These are phyloP conservation scores for Phytophthora sojae DNA, from an alignment of 352 stramenopile species.

Conservation along the genomic window DNA sequence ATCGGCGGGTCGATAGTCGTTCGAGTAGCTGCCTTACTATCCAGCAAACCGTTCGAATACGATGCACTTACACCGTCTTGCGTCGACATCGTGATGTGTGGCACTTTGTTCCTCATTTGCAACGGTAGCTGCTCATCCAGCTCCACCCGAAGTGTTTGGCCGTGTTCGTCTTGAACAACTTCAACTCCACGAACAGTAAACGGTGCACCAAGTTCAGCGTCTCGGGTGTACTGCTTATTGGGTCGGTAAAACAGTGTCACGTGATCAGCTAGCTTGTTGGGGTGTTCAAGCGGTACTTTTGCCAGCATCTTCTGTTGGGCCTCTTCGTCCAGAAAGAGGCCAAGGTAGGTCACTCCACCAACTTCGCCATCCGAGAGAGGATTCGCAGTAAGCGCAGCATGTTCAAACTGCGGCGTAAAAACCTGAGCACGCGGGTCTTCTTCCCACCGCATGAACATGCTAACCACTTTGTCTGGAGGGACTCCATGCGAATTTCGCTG, in stretches of 20 bases:
- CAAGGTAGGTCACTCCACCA: constrained; percentile 56
- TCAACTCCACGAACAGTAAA: constrained; percentile 46
- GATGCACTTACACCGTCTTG: constrained; percentile 49
- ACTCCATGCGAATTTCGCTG: constrained; percentile 79
- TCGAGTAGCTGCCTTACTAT: constrained; percentile 25
- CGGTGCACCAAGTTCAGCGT: constrained; percentile 50
- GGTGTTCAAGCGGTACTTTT: constrained; percentile 35
- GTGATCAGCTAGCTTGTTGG: constrained; percentile 63
- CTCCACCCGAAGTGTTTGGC: constrained; percentile 61
- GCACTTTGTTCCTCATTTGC: constrained; percentile 57
- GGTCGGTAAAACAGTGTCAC: constrained; percentile 75
- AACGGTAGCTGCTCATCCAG: constrained; percentile 48
- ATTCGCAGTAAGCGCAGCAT: constrained; percentile 52
- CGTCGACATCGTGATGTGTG: constrained; percentile 74
- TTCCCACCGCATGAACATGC: constrained; percentile 79
- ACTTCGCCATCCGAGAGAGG: constrained; percentile 54
- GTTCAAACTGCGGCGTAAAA: constrained; percentile 60
- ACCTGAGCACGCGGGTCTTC: constrained; percentile 41
- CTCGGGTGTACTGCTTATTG: constrained; percentile 56
- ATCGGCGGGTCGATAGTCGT: constrained; percentile 30
- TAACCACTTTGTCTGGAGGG: constrained; percentile 60
- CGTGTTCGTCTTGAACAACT: constrained; percentile 52
- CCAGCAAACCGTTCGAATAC: constrained; percentile 77
- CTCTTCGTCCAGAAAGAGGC: constrained; percentile 57
- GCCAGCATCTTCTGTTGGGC: constrained; percentile 45